phyloP scores from a whole-genome alignment of 2,329 filamentous ascomycete genomes.

The Bipolaris oryzae region DNA sequence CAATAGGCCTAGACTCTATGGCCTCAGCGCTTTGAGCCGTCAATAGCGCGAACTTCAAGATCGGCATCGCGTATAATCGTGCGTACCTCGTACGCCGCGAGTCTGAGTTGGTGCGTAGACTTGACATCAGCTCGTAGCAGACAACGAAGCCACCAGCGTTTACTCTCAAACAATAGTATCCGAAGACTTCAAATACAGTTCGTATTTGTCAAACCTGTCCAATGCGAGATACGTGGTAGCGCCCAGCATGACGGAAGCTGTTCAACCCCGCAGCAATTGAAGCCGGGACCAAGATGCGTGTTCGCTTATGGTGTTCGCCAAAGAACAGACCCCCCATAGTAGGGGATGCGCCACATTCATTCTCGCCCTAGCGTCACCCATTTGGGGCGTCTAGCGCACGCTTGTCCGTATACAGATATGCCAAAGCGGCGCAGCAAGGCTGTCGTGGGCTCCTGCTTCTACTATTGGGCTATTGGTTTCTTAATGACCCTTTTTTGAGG shows the following conservation, averaged over 20 bases:
- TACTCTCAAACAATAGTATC: not conserved
- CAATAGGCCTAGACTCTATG: constrained; percentile 13
- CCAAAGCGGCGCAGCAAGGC: constrained; percentile 1
- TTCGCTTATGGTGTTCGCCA: constrained; percentile 12
- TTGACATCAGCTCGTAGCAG: not conserved
- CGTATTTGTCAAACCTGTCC: not conserved
- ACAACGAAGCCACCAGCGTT: no score
- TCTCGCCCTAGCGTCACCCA: constrained; percentile 6
- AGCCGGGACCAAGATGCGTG: not conserved
- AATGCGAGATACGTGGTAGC: not conserved
- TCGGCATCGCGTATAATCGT: constrained; percentile 1
- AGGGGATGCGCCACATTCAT: constrained; percentile 16
- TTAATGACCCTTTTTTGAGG: not conserved
- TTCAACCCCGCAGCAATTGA: not conserved
- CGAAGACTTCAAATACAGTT: no score
- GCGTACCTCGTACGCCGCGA: constrained; percentile 4
- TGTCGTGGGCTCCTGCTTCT: not conserved
- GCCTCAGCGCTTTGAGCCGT: constrained; percentile 7
- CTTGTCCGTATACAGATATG: constrained; percentile 2
- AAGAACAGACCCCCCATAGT: constrained; percentile 11
- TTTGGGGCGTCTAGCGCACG: constrained; percentile 4
- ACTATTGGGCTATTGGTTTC: not conserved
- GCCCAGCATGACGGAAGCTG: not conserved
- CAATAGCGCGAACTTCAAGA: constrained; percentile 16
- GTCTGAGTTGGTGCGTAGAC: not conserved